phyloP scores from a whole-genome alignment of 306 rosid species.

The Cicer cuneatum region DNA sequence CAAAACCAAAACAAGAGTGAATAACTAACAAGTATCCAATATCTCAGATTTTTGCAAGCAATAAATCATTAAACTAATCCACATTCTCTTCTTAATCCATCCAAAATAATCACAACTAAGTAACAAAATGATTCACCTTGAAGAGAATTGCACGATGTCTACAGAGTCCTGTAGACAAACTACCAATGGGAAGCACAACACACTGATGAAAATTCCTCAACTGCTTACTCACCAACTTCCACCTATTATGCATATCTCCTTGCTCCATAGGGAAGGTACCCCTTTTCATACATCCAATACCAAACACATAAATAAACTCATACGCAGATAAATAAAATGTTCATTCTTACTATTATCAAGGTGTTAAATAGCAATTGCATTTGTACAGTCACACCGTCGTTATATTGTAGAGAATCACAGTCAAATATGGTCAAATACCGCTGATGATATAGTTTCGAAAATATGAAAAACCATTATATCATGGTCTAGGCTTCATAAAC shows the following conservation, averaged over 20 bases:
- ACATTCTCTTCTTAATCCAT: background rate
- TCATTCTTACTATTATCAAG: conserved; percentile 52
- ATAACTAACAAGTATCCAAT: background rate
- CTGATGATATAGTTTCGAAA: too few relatives aligned
- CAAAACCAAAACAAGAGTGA: conserved; percentile 23
- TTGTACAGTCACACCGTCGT: too few relatives aligned
- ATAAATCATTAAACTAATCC: background rate
- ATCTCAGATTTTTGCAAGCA: background rate
- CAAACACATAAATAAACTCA: background rate
- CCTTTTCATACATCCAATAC: conserved; percentile 54
- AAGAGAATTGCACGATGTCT: conserved; percentile 97
- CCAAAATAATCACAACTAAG: background rate
- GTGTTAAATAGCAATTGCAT: background rate
- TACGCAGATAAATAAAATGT: background rate
- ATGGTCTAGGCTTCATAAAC: background rate
- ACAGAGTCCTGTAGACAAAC: conserved; percentile 88
- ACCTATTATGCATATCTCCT: conserved; percentile 77
- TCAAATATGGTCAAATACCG: too few relatives aligned
- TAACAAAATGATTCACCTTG: conserved; percentile 64
- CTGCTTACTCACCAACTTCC: conserved; percentile 86
- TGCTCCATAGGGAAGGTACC: conserved; percentile 87
- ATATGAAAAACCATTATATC: background rate
- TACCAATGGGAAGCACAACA: conserved; percentile 89
- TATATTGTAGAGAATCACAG: too few relatives aligned
- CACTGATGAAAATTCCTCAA: conserved; percentile 80